phyloP scores from a whole-genome alignment of 2,329 filamentous ascomycete species.

The Clarireedia monteithiana region DNA sequence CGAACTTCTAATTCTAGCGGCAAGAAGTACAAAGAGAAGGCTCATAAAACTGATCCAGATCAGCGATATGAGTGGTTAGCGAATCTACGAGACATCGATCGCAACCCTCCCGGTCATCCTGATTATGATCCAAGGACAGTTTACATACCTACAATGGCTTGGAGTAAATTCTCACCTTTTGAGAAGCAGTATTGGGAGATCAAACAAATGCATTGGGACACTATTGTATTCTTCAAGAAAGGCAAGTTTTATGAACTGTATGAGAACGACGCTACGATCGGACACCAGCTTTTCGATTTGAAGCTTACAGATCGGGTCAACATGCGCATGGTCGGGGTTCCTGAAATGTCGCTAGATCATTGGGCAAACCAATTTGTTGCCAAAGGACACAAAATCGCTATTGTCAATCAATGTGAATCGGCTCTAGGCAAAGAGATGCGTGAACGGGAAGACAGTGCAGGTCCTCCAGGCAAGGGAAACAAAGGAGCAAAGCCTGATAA shows the following conservation, averaged over 20 bases:
- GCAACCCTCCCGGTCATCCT: constrained; percentile 67
- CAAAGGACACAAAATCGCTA: constrained; percentile 94
- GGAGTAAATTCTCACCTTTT: constrained; percentile 80
- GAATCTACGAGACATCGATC: constrained; percentile 75
- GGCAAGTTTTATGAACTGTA: constrained; percentile 99
- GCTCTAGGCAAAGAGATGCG: constrained; percentile 97
- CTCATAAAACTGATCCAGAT: constrained; percentile 74
- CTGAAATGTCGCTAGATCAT: constrained; percentile 87
- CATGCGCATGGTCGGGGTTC: constrained; percentile 99
- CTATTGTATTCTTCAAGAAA: constrained; percentile 99
- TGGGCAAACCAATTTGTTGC: constrained; percentile 99
- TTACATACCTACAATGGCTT: constrained; percentile 78
- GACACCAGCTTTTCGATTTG: constrained; percentile 92
- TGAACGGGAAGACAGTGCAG: constrained; percentile 60
- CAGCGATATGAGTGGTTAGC: constrained; percentile 87
- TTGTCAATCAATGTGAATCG: constrained; percentile 95
- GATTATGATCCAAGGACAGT: constrained; percentile 89
- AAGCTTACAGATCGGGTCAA: constrained; percentile 98
- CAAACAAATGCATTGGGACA: constrained; percentile 96
- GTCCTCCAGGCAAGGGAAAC: constrained; percentile 9
- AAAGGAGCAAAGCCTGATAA: constrained; percentile 55
- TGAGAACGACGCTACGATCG: constrained; percentile 93
- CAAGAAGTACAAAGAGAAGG: constrained; percentile 50
- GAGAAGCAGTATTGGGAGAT: constrained; percentile 99
- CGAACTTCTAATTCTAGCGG: constrained; percentile 29